Conservation (phyloP, 805 yeast genomes). For the Grigorovia jiainica region DNA sequence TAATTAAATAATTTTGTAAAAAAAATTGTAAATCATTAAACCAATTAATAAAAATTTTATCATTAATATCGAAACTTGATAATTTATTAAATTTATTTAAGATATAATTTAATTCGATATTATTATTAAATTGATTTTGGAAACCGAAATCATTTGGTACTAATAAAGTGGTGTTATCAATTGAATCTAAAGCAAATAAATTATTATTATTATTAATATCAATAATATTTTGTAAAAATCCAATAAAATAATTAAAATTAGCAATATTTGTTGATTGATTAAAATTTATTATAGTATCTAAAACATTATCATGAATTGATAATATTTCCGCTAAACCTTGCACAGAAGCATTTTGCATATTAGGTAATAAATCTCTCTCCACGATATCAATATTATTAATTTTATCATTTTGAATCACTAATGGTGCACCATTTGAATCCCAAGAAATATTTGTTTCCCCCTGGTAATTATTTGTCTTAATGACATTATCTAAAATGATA, state of each 20-base stretch:
- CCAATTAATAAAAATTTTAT: slow-evolving; percentile 13
- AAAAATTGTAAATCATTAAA: slow-evolving; percentile 11
- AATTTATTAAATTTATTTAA: slow-evolving; percentile 11
- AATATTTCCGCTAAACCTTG: slow-evolving; percentile 44
- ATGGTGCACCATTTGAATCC: not conserved
- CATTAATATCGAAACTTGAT: slow-evolving; percentile 5
- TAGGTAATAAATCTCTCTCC: slow-evolving; percentile 49
- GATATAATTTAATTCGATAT: slow-evolving; percentile 39
- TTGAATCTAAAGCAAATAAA: not conserved
- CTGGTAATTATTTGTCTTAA: slow-evolving; percentile 11
- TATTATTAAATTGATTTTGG: slow-evolving; percentile 24
- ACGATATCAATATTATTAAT: slow-evolving; percentile 32
- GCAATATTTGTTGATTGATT: not conserved
- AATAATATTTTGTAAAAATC: not conserved
- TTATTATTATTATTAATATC: not conserved
- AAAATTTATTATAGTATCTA: slow-evolving; percentile 7
- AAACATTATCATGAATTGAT: too few species aligned
- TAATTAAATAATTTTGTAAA: slow-evolving; percentile 28
- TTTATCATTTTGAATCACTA: not conserved
- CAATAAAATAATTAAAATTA: not conserved
- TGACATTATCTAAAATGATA: slow-evolving; percentile 29
- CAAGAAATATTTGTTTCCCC: not conserved
- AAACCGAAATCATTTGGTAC: slow-evolving; percentile 38
- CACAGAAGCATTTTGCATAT: slow-evolving; percentile 53
- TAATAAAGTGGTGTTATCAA: slow-evolving; percentile 33